Evolutionary conservation across 306 rosid genomes (phyloP).

Genomic region (Cucumis cinereus): DNA sequence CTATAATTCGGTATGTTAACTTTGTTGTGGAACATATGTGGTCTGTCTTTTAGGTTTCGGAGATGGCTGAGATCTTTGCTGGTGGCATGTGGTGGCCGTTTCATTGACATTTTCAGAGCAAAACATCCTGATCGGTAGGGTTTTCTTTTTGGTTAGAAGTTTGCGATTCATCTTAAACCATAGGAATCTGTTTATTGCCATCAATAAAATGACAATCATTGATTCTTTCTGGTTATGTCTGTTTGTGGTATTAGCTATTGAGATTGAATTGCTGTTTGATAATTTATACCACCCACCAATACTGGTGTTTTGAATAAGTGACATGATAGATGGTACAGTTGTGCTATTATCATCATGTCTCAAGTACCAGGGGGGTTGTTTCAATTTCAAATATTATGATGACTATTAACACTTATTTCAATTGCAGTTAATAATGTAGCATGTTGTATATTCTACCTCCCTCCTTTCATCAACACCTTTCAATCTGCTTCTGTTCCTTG

Average conservation of each 20-base stretch:
- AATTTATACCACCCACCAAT: background rate
- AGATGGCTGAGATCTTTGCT: conserved; percentile 76
- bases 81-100: conserved; percentile 53
- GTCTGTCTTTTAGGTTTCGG: conserved; percentile 54
- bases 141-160: background rate
- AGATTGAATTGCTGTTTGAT: background rate
- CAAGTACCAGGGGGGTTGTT: background rate
- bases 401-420: background rate
- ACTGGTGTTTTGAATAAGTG: background rate
- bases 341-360: background rate
- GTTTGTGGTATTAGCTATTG: background rate
- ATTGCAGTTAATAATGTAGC: background rate
- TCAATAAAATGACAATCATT: background rate
- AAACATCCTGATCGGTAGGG: conserved; percentile 68
- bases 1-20: background rate
- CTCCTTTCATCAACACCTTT: background rate
- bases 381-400: background rate
- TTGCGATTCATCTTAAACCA: background rate
- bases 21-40: background rate
- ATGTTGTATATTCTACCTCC: background rate
- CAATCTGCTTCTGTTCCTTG: background rate
- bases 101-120: conserved; percentile 61
- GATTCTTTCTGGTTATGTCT: background rate
- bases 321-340: background rate
- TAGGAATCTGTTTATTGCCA: background rate